Evolutionary conservation across 441 rosid genomes (phyloP), one percentile per base, ranked within the genome.

Genomic region (Croton setiger): DNA sequence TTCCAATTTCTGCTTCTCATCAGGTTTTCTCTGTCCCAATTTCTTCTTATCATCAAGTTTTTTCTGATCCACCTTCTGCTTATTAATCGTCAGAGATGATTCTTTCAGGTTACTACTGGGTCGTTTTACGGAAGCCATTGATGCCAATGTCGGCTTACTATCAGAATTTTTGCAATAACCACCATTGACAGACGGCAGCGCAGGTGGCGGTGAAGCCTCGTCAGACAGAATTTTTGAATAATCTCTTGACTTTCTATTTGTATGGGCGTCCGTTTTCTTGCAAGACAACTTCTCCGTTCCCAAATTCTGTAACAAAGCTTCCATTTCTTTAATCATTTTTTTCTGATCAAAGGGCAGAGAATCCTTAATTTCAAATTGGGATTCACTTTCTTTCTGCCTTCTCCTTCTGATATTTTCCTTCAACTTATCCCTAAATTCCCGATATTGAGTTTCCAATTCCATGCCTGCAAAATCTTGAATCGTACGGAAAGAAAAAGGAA

Each of bases 381-480:
- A 4, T 10, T 10, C 1, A n/a, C 13, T 66, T 13, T 23, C 52
- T 1, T 7, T 35, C 0, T 12, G 54, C 53, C 52, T 23, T 15
- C 54, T 53, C 49, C 43, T 62, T 63, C 74, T 52, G 68, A 41
- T 20, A 10, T 18, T 6, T 62, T 53, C 74, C 54, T 63, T 70
- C 0, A 71, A 43, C 7, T 5, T 36, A 8, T 54, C n/a, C 36
- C 68, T 71, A 6, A 43, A 23, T 13, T 4, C 17, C 3, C 41
- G 35, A 71, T 23, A 53, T 23, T 63, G 43, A 5, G 43, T 55
- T 47, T 53, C 62, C n/a, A 44, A 31, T 59, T 48, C 65, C 57
- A 48, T 58, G 4, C 15, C 18, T 21, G 23, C 23, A 15, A 51
- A 15, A 51, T n/a, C 23, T 51, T 10, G 5, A 14, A 47, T 17